phyloP scores from a whole-genome alignment of 805 yeast species.

The Ogataea thermomethanolica region DNA sequence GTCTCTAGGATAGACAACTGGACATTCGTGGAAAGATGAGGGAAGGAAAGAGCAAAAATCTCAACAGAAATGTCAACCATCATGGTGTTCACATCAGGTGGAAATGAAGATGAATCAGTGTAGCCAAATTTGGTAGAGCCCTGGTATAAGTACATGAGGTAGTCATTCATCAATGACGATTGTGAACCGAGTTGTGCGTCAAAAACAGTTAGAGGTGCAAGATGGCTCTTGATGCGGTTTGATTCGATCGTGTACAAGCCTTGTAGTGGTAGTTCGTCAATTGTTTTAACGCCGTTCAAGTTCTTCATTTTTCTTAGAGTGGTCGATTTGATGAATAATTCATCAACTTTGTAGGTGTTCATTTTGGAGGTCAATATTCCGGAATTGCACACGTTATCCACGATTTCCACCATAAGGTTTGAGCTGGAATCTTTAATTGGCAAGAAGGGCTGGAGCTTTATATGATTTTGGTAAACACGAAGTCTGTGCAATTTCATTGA shows the following conservation, averaged over 20 bases:
- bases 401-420: constrained; percentile 30
- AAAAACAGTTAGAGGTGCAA: constrained; percentile 27
- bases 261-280: constrained; percentile 24
- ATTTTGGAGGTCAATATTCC: constrained; percentile 38
- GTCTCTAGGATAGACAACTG: constrained; percentile 88
- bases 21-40: constrained; percentile 68
- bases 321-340: constrained; percentile 28
- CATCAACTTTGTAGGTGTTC: constrained; percentile 31
- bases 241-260: constrained; percentile 32
- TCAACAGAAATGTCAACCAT: constrained; percentile 78
- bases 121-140: constrained; percentile 30
- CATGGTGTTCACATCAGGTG: constrained; percentile 47
- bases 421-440: constrained; percentile 33
- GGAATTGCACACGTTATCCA: constrained; percentile 31
- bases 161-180: constrained; percentile 40
- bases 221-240: constrained; percentile 27
- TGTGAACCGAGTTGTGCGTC: constrained; percentile 33
- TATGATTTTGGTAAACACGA: constrained; percentile 30
- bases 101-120: constrained; percentile 32
- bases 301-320: constrained; percentile 7
- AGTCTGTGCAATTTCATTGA: constrained; percentile 29
- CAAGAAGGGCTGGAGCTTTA: constrained; percentile 33
- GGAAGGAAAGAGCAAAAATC: constrained; percentile 67
- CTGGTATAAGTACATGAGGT: constrained; percentile 32
- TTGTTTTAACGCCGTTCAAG: constrained; percentile 12